Evolutionary conservation across 2,329 filamentous ascomycete genomes (phyloP).

Genomic region (Neurospora sp.): DNA sequence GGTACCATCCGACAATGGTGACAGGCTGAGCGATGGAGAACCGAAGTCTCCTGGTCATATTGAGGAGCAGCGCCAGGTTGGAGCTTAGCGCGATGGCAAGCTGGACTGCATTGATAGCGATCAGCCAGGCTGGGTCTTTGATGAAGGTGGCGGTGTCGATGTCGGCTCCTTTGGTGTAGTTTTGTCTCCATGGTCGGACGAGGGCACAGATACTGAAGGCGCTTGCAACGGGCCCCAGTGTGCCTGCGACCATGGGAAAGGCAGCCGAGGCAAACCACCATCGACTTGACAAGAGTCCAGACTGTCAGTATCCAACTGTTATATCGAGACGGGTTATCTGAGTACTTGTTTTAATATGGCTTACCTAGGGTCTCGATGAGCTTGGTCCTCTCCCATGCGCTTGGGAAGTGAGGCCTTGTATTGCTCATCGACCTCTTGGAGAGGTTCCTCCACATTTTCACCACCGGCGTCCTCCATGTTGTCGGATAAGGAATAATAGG

Average conservation of each 20-base stretch:
- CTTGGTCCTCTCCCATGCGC: slow-evolving; percentile 28
- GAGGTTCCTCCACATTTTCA: slow-evolving; percentile 18
- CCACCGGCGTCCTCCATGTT: slow-evolving; percentile 22
- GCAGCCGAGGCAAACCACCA: slow-evolving; percentile 57
- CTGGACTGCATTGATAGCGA: slow-evolving; percentile 67
- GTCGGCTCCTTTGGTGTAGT: slow-evolving; percentile 35
- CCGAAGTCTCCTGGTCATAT: slow-evolving; percentile 71
- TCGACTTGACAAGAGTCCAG: slow-evolving; percentile 29
- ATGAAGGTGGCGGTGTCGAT: slow-evolving; percentile 42
- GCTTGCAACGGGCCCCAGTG: slow-evolving; percentile 76
- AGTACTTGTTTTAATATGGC: slow-evolving; percentile 4
- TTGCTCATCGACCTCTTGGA: slow-evolving; percentile 19
- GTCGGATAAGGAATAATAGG: neutral
- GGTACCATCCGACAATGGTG: slow-evolving; percentile 72
- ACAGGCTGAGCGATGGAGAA: slow-evolving; percentile 76
- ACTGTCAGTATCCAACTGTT: neutral
- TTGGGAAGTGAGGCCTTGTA: slow-evolving; percentile 19
- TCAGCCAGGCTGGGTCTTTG: slow-evolving; percentile 63
- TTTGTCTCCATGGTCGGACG: slow-evolving; percentile 68
- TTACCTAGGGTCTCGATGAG: slow-evolving; percentile 36
- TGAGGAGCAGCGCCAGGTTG: slow-evolving; percentile 74
- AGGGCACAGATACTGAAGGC: slow-evolving; percentile 80
- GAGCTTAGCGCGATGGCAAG: slow-evolving; percentile 65
- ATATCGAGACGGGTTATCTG: neutral
- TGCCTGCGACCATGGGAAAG: slow-evolving; percentile 72